phyloP scores from a whole-genome alignment of 495 filamentous ascomycete genomes.

The Lasiosphaeriaceae sp. region DNA sequence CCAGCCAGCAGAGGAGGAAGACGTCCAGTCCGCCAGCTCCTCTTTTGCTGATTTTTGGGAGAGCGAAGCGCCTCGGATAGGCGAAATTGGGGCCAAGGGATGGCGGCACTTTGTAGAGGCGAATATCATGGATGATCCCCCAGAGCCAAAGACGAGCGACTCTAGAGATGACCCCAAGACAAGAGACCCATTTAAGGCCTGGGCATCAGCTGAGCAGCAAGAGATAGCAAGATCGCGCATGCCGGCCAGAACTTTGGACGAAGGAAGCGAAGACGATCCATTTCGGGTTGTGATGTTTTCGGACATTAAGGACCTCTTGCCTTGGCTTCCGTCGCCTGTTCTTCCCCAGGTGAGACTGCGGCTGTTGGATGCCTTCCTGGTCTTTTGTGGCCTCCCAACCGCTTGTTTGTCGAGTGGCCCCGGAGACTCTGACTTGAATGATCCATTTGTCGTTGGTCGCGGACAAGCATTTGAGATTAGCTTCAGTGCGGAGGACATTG shows the following conservation, averaged over 20 bases:
- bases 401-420: conserved; percentile 15
- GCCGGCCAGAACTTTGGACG: conserved; percentile 63
- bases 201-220: conserved; percentile 58
- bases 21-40: conserved; percentile 30
- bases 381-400: conserved; percentile 68
- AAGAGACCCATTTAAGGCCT: conserved; percentile 46
- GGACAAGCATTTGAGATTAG: conserved; percentile 9
- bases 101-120: conserved; percentile 58
- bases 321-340: conserved; percentile 43
- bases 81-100: conserved; percentile 66
- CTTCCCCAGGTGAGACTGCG: conserved; percentile 32
- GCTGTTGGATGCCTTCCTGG: conserved; percentile 63
- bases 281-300: conserved; percentile 73
- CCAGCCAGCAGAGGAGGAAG: conserved; percentile 36
- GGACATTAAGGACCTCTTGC: conserved; percentile 64
- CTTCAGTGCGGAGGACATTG: neutral
- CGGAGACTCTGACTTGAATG: conserved; percentile 16
- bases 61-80: conserved; percentile 73
- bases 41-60: conserved; percentile 80
- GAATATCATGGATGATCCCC: conserved; percentile 31
- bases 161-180: conserved; percentile 19
- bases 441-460: conserved; percentile 33
- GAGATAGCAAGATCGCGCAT: conserved; percentile 44
- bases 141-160: conserved; percentile 23
- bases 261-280: conserved; percentile 69